Evolutionary conservation across 768 basidiomycete genomes (phyloP), one percentile per base, ranked within the genome.

Genomic region (Leccinellum albellum): DNA sequence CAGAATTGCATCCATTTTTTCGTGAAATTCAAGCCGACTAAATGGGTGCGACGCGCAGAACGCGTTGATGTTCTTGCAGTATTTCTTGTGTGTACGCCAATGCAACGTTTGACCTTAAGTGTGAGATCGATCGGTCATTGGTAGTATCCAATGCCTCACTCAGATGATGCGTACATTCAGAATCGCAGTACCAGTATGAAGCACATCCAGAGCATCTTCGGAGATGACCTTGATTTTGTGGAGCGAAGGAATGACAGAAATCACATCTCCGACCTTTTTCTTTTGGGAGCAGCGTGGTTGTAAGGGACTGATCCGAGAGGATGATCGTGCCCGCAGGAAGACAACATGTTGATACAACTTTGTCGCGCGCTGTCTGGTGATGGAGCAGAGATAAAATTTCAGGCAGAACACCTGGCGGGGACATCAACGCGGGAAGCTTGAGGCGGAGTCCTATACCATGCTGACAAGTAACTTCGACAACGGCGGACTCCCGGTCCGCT

Each of bases 211-310:
- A 78, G 61, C 89, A 92, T 66, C 76, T 78, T 59, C 74, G 79
- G 45, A 90, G 75, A 32, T 57, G 65, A 13, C 61, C 59, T 17
- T 51, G 55, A 57, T 35, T 72, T 66, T 20, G 58, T 23, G 68
- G 59, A 4, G 74, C 63, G 4, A 69, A 52, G 4, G 73, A 71
- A 61, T 84, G 79, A 64, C 89, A 91, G 26, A 71, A 66, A 66
- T 92, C 89, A 61, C 90, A 92, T 59, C 89, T 75, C 20, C 66
- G 74, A 14, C 85, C 80, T 62, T 89, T 89, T 70, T 86, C 82
- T 12, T 68, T 63, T 0, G 76, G 76, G 4, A 87, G 72, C 6
- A 91, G 74, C 21, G 78, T 71, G 21, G 76, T 78, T 10, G 78
- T 65, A 23, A 87, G 73, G 1, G 82, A 72, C 1, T 70, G 64